Percentiles rank a stretch among this genome's conserved stretches.
phyloP scores from a whole-genome alignment of 225 moss, liverwort and hornwort species.

The Antitrichia curtipendula region DNA sequence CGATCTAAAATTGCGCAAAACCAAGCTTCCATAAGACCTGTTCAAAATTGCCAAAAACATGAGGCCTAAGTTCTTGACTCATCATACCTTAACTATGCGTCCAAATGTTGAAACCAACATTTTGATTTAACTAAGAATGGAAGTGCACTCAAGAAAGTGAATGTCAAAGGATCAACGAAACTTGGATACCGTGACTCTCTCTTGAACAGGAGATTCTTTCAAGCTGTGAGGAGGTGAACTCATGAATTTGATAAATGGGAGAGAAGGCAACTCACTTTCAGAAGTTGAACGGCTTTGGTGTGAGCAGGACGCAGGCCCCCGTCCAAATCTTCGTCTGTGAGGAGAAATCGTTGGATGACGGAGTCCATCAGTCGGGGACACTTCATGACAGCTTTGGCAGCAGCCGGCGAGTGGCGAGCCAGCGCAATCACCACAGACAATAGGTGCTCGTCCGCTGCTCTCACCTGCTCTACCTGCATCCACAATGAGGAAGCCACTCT shows the following conservation, averaged over 20 bases:
- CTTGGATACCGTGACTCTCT: background rate
- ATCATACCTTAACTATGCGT: background rate
- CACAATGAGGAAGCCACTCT: background rate
- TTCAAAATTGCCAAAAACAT: too few species aligned
- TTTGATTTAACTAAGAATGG: background rate
- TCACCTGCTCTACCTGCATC: slow-evolving; percentile 51
- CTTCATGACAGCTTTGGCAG: slow-evolving; percentile 66
- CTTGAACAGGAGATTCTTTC: background rate
- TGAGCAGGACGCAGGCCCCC: slow-evolving; percentile 35
- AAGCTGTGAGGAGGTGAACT: background rate
- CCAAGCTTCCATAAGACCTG: too few species aligned
- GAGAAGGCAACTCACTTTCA: slow-evolving; percentile 40
- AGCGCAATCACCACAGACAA: slow-evolving; percentile 57
- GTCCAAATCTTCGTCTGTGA: slow-evolving; percentile 28
- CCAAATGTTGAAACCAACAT: background rate
- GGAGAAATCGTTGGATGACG: slow-evolving; percentile 54
- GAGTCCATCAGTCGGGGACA: slow-evolving; percentile 70
- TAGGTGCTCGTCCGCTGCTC: slow-evolving; percentile 51
- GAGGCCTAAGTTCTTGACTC: too few species aligned
- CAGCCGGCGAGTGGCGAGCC: slow-evolving; percentile 72
- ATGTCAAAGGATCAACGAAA: background rate
- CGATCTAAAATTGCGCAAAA: too few species aligned
- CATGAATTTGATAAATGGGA: background rate
- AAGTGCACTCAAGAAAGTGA: background rate
- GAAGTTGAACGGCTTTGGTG: slow-evolving; percentile 60